phyloP scores from a whole-genome alignment of 805 yeast genomes.

The Starmerella asiatica region DNA sequence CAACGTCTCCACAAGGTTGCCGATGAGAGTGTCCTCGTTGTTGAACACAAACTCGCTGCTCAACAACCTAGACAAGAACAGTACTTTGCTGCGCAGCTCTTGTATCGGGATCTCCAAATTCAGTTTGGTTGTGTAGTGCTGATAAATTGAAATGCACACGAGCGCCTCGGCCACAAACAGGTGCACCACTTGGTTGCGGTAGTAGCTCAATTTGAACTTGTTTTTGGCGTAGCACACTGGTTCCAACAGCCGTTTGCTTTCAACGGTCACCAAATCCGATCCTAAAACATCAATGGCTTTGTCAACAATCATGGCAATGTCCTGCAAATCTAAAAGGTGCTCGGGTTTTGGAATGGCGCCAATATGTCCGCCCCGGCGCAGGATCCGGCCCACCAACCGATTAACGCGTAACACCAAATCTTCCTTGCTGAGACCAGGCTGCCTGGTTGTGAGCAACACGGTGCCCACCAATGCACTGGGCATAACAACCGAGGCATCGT shows the following conservation, averaged over 20 bases:
- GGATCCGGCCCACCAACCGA: conserved; percentile 27
- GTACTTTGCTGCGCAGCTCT: conserved; percentile 24
- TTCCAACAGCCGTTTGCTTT: conserved; percentile 27
- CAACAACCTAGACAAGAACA: conserved; percentile 28
- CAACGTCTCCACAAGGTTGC: conserved; percentile 26
- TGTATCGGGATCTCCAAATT: conserved; percentile 18
- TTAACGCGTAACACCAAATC: conserved; percentile 27
- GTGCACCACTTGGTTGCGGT: conserved; percentile 45
- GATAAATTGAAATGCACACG: conserved; percentile 32
- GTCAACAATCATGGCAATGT: conserved; percentile 27
- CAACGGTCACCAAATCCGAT: conserved; percentile 26
- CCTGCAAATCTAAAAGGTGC: conserved; percentile 16
- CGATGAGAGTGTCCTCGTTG: conserved; percentile 23
- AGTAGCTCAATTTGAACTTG: conserved; percentile 42
- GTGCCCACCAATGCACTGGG: conserved; percentile 43
- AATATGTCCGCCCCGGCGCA: conserved; percentile 29
- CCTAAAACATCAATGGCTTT: conserved; percentile 32
- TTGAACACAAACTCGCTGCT: conserved; percentile 31
- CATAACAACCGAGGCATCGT: conserved; percentile 38
- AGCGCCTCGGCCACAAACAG: conserved; percentile 41
- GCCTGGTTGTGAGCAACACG: conserved; percentile 29
- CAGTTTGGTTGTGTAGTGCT: conserved; percentile 19
- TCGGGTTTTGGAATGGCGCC: conserved; percentile 26
- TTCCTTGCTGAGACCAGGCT: conserved; percentile 29
- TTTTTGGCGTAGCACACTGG: conserved; percentile 33